These are phyloP conservation scores for Blastocystis sp. DNA, from an alignment of 352 stramenopile species.

Conservation along the genomic window DNA sequence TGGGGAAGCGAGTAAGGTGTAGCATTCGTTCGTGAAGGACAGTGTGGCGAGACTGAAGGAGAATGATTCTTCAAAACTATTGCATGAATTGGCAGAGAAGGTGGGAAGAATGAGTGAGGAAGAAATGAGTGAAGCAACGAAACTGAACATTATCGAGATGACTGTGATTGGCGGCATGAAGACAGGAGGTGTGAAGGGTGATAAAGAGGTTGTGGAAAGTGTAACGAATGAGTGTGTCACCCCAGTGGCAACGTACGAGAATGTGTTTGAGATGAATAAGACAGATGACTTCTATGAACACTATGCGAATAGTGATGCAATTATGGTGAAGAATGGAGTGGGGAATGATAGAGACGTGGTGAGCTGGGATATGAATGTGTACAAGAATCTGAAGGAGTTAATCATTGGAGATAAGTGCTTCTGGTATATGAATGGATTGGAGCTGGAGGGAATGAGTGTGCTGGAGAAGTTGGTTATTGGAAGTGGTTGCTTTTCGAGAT, in stretches of 20 bases:
- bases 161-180: neutral
- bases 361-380: neutral
- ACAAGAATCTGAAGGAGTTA: neutral
- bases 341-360: neutral
- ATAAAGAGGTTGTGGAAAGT: no score
- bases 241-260: neutral
- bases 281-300: neutral
- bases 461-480: neutral
- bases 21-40: neutral
- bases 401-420: neutral
- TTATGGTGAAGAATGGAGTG: neutral
- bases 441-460: neutral
- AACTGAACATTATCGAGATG: neutral
- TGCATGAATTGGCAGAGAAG: neutral
- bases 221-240: neutral
- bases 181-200: no score
- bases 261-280: neutral
- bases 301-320: neutral
- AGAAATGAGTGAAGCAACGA: neutral
- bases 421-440: neutral
- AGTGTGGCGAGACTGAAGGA: neutral
- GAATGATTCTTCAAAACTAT: neutral
- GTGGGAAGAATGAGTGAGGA: neutral
- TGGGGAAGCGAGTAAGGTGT: neutral
- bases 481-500: neutral